A percentile compares a stretch with the other conserved stretches of the same genome.
phyloP scores from a whole-genome alignment of 176 grass and related monocot genomes.

The Pontederia paniculata region DNA sequence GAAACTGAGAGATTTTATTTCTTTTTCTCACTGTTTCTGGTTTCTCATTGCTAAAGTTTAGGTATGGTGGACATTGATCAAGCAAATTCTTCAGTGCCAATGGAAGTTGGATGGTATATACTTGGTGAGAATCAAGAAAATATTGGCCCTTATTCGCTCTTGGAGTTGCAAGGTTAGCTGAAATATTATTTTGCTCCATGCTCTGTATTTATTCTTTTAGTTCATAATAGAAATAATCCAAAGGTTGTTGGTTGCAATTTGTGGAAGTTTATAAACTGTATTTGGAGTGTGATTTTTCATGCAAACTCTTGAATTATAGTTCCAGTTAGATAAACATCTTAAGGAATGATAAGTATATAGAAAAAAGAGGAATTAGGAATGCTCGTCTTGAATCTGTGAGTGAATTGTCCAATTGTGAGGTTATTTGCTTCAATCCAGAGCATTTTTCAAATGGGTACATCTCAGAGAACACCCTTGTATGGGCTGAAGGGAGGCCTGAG shows the following conservation, averaged over 20 bases:
- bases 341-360: too few species aligned
- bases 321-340: too few species aligned
- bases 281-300: too few species aligned
- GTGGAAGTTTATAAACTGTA: too few species aligned
- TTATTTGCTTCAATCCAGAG: slow-evolving; percentile 21
- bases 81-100: not conserved
- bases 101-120: slow-evolving; percentile 65
- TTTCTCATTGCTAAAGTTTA: not conserved
- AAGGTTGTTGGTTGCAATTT: too few species aligned
- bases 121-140: slow-evolving; percentile 74
- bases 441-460: slow-evolving; percentile 68
- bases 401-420: too few species aligned
- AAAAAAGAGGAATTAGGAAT: too few species aligned
- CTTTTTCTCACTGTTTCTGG: too few species aligned
- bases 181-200: not conserved
- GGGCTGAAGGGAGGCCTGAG: slow-evolving; percentile 68
- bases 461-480: slow-evolving; percentile 52
- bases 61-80: slow-evolving; percentile 35
- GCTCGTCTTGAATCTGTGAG: too few species aligned
- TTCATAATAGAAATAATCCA: too few species aligned
- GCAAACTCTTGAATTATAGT: too few species aligned
- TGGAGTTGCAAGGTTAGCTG: slow-evolving; percentile 57
- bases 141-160: slow-evolving; percentile 62
- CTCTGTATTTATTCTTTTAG: slow-evolving; percentile 14
- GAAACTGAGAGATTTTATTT: too few species aligned